Evolutionary conservation across 306 rosid genomes (phyloP), one percentile per base, ranked within the genome.

Genomic region (Citrullus mucosospermus): DNA sequence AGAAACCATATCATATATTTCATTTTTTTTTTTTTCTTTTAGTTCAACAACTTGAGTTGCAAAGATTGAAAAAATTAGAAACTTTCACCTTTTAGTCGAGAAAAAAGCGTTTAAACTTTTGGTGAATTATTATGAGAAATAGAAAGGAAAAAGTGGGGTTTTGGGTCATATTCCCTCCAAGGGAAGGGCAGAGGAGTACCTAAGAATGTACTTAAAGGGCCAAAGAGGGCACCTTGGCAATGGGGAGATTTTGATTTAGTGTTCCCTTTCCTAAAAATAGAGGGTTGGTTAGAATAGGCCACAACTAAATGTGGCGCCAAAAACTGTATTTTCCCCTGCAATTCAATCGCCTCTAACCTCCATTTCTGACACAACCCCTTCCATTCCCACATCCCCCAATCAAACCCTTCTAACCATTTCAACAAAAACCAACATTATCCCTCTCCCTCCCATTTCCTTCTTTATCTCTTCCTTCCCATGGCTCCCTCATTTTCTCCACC

Each of bases 231-330:
- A 36, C 12, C 16, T 66, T 39, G 51, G 34, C 75, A 68, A 25
- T 44, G 75, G 75, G 36, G 77, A 65, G 71, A 65, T 36, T 25
- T 57, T 38, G 79, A 76, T 72, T 48, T 72, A 48, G 25, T 50
- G 58, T 28, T 3, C 1, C 0, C 6, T 0, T 38, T 22, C 43
- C 68, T 41, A 58, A 77, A 57, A 22, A 58, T 22, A 77, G 56
- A 13, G 3, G 41, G 69, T 59, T 77, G 9, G 68, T 77, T 77
- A 5, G 39, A 44, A 56, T 9, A 41, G 6, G 57, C 70, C 22
- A 20, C 53, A 39, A 77, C 28, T 38, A 56, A 76, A 57, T 57
- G 22, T 76, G 79, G 79, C 68, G 51, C 67, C 79, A 77, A 77
- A 59, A 77, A 59, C 69, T 77, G 68, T 8, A 77, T 22, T 51